These are phyloP conservation scores for Boletus huronensis DNA, from an alignment of 768 basidiomycete genomes.

Conservation along the genomic window DNA sequence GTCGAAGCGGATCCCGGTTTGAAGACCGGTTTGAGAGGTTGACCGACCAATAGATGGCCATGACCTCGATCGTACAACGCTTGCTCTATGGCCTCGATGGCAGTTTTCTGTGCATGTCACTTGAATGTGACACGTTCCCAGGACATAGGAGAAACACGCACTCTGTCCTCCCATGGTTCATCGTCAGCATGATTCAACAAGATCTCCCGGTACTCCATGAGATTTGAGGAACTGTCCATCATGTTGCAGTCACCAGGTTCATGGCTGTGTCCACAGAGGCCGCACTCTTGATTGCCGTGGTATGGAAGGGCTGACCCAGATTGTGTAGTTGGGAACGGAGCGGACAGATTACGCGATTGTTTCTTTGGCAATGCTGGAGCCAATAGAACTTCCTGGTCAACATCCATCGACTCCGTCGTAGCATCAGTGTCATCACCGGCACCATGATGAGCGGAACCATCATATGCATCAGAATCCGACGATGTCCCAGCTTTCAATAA, in stretches of 20 bases:
- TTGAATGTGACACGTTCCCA: conserved; percentile 3
- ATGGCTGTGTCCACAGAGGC: conserved; percentile 59
- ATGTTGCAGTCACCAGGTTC: conserved; percentile 53
- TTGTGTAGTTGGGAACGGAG: conserved; percentile 3
- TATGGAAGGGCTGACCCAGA: background rate
- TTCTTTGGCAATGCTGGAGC: background rate
- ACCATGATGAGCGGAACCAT: conserved; percentile 16
- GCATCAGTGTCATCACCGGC: conserved; percentile 23
- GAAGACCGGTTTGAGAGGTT: conserved; percentile 58
- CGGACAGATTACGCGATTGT: background rate
- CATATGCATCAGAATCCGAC: conserved; percentile 42
- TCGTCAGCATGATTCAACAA: conserved; percentile 59
- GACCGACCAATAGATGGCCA: conserved; percentile 52
- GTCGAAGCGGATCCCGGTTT: conserved; percentile 20
- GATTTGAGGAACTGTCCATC: conserved; percentile 61
- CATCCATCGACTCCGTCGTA: conserved; percentile 24
- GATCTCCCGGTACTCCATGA: conserved; percentile 68
- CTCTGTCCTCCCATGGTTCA: conserved; percentile 64
- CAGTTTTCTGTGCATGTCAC: conserved; percentile 45
- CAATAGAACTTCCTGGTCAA: conserved; percentile 2
- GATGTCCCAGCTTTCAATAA: conserved; percentile 30
- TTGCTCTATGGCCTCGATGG: conserved; percentile 68
- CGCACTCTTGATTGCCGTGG: conserved; percentile 39
- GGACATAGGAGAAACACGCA: conserved; percentile 31
- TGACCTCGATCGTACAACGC: conserved; percentile 56